Evolutionary conservation across 768 basidiomycete genomes (phyloP), one percentile per base, ranked within the genome.

Genomic region (Bullera alba): DNA sequence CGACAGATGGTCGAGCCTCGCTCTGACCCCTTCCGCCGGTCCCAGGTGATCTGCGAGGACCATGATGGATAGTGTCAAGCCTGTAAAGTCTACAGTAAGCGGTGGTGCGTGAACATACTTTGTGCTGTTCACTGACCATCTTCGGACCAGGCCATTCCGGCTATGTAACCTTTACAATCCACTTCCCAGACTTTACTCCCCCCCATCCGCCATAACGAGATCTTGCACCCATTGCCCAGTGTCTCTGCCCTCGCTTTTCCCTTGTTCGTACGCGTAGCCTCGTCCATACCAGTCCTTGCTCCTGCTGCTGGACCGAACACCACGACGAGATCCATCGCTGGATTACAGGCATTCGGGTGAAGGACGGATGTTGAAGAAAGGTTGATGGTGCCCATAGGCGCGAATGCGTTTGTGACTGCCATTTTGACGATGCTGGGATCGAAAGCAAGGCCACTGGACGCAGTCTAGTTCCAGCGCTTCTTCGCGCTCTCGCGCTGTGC

Each of bases 171-270:
- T 12, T 42, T 38, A 7, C 58, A 38, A 4, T 57, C 52, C 4
- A 56, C 52, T 22, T 67, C 62, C 65, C 65, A 67, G 16, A 64
- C 65, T 36, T 57, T 59, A 46, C 53, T 60, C 5, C 65, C 51
- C 37, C 34, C 17, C 47, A 51, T 50, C 17, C 48, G 28, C 47
- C 41, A 58, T 19, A 65, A 52, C 45, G 8, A 25, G 14, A 58
- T 41, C 23, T 44, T 50, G 2, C 46, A 50, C 27, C 35, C 46
- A 14, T 37, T 35, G 35, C 23, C 27, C 5, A 23, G n/a, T n/a
- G n/a, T n/a, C n/a, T n/a, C 28, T 29, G 27, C 43, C 23, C 30
- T 45, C n/a, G 25, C 49, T 16, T 51, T 56, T 17, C 49, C 54
- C 37, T 51, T 50, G 28, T 15, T 19, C 34, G 19, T 23, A 23